Conservation (phyloP, 345 rosid genomes). For the Eucalyptus albens region DNA sequence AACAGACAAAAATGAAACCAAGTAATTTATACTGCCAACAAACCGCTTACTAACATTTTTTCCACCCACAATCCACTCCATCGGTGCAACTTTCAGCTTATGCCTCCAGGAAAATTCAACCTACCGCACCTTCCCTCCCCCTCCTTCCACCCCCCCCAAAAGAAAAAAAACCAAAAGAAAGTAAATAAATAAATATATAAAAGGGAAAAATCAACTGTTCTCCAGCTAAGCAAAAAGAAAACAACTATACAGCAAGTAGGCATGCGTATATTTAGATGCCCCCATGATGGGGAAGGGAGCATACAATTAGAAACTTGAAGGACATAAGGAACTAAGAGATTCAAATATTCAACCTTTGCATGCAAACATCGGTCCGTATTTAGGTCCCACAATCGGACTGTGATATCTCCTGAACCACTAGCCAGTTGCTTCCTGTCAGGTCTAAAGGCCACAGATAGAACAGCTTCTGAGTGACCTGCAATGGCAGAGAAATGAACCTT, state of each 20-base stretch:
- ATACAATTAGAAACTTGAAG: background rate
- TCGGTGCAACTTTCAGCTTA: background rate
- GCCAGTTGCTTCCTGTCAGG: conserved; percentile 91
- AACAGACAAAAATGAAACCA: background rate
- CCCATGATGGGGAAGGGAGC: background rate
- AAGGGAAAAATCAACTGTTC: background rate
- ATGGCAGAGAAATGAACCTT: background rate
- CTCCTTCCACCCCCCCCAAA: too few relatives aligned
- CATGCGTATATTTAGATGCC: background rate
- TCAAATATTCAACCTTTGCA: conserved; percentile 46
- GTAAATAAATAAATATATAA: too few relatives aligned
- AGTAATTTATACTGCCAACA: background rate
- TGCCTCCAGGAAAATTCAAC: too few relatives aligned
- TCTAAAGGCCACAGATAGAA: conserved; percentile 85
- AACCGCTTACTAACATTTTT: background rate
- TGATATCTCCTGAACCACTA: conserved; percentile 95
- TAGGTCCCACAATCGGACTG: conserved; percentile 93
- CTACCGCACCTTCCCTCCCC: too few relatives aligned
- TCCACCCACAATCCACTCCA: background rate
- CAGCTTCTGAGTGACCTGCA: conserved; percentile 81
- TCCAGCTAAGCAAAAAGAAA: background rate
- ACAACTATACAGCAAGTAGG: background rate
- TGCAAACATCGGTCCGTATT: conserved; percentile 84
- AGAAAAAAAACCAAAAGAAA: too few relatives aligned
- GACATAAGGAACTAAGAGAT: background rate